A percentile compares a stretch with the other conserved stretches of the same genome.
phyloP scores from a whole-genome alignment of 1,284 basidiomycete species.

The Sporisorium scitamineum region DNA sequence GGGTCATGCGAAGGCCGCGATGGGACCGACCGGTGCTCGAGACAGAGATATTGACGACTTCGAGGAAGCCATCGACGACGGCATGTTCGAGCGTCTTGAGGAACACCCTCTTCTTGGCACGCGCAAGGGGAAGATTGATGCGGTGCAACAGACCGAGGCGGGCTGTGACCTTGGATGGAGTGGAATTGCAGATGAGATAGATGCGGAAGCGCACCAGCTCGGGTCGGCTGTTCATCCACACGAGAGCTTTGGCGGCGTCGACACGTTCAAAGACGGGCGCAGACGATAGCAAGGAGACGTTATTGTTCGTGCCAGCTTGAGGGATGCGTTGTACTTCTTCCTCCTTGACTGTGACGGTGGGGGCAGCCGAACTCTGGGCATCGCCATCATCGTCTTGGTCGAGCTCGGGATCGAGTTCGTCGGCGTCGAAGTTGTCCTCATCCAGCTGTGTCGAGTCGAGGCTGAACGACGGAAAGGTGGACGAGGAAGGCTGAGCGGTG shows the following conservation, averaged over 20 bases:
- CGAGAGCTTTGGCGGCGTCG: constrained; percentile 24
- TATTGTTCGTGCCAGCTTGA: not conserved
- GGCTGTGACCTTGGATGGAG: constrained; percentile 31
- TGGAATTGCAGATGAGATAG: constrained; percentile 34
- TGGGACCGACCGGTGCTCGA: constrained; percentile 13
- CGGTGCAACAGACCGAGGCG: constrained; percentile 21
- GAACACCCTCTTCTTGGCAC: constrained; percentile 14
- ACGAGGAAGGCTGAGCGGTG: not conserved
- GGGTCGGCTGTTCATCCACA: constrained; percentile 57
- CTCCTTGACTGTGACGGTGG: constrained; percentile 30
- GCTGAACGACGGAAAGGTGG: not conserved
- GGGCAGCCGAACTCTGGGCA: constrained; percentile 22
- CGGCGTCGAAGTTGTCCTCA: constrained; percentile 10
- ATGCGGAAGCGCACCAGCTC: constrained; percentile 51
- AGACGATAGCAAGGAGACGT: not conserved
- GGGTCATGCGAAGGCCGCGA: constrained; percentile 43
- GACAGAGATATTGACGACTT: constrained; percentile 34
- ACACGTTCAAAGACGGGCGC: constrained; percentile 39
- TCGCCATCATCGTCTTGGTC: constrained; percentile 14
- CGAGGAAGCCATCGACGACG: constrained; percentile 40
- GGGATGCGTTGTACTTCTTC: constrained; percentile 13
- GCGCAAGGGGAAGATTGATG: constrained; percentile 18
- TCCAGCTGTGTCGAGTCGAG: not conserved
- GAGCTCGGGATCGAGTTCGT: not conserved
- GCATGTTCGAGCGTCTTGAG: constrained; percentile 32